Percentiles rank a stretch among this genome's conserved stretches.
Conservation (phyloP, 495 filamentous ascomycete genomes). For the Penicillium cataractarum region DNA sequence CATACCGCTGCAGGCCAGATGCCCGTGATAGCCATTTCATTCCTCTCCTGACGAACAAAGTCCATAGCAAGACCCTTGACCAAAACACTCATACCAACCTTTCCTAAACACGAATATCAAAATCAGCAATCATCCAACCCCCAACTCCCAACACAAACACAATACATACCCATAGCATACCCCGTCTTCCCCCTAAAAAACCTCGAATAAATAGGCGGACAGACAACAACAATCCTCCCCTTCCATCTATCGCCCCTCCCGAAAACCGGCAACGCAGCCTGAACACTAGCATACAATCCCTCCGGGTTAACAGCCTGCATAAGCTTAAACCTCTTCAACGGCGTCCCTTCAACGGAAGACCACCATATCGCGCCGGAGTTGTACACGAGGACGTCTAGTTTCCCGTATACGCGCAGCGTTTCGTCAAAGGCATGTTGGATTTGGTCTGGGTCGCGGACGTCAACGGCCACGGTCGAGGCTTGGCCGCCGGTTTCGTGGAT, state of each 20-base stretch:
- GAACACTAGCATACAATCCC: conserved; percentile 64
- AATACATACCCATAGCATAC: conserved; percentile 71
- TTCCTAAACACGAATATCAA: conserved; percentile 44
- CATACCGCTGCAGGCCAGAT: conserved; percentile 80
- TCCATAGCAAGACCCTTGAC: conserved; percentile 86
- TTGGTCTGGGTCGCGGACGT: conserved; percentile 66
- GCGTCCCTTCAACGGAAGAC: conserved; percentile 73
- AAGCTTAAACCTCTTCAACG: conserved; percentile 76
- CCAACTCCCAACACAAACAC: neutral
- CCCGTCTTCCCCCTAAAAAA: conserved; percentile 88
- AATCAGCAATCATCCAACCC: neutral
- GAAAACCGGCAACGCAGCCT: conserved; percentile 67
- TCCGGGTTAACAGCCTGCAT: conserved; percentile 84
- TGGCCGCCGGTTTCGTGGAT: conserved; percentile 68
- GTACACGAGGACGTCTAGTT: conserved; percentile 76
- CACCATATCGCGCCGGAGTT: conserved; percentile 90
- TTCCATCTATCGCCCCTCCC: conserved; percentile 49
- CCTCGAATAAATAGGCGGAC: conserved; percentile 81
- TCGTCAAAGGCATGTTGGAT: conserved; percentile 62
- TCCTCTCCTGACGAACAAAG: conserved; percentile 65
- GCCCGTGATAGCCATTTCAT: conserved; percentile 75
- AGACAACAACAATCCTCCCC: conserved; percentile 76
- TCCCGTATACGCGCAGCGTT: conserved; percentile 63
- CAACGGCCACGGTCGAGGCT: conserved; percentile 69
- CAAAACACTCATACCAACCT: conserved; percentile 81